Conservation (phyloP, 108 stramenopile genomes). For the Fragilaria crotonensis region DNA sequence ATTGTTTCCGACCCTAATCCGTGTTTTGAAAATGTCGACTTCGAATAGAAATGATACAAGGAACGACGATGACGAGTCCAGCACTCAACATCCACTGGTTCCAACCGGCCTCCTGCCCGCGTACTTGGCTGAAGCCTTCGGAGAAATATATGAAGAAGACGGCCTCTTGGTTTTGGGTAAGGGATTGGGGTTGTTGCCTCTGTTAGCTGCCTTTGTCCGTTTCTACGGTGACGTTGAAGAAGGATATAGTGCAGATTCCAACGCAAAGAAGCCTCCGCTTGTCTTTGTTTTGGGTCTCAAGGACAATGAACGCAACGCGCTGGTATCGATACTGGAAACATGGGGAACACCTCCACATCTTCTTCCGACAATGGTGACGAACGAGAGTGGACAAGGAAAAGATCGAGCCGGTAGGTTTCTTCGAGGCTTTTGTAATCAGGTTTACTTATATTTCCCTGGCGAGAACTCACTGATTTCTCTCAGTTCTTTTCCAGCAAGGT, state of each 20-base stretch:
- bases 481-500: slow-evolving; percentile 37
- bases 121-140: slow-evolving; percentile 84
- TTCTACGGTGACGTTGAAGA: slow-evolving; percentile 68
- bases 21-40: too few species aligned
- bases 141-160: slow-evolving; percentile 83
- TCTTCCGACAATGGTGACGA: slow-evolving; percentile 66
- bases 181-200: slow-evolving; percentile 75
- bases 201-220: slow-evolving; percentile 69
- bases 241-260: neutral
- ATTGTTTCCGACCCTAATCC: too few species aligned
- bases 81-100: too few species aligned
- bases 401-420: slow-evolving; percentile 34
- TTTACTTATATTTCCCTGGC: neutral
- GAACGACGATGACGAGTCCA: too few species aligned
- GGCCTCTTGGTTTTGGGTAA: slow-evolving; percentile 86
- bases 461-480: neutral
- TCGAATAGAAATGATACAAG: too few species aligned
- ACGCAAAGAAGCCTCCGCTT: slow-evolving; percentile 26
- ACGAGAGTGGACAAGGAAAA: slow-evolving; percentile 65
- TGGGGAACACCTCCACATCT: slow-evolving; percentile 69
- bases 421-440: neutral
- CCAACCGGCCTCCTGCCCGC: slow-evolving; percentile 51
- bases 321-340: slow-evolving; percentile 46
- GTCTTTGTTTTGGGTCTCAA: slow-evolving; percentile 67
- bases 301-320: slow-evolving; percentile 53